Evolutionary conservation across 768 basidiomycete genomes (phyloP).

Genomic region (Bullera alba): DNA sequence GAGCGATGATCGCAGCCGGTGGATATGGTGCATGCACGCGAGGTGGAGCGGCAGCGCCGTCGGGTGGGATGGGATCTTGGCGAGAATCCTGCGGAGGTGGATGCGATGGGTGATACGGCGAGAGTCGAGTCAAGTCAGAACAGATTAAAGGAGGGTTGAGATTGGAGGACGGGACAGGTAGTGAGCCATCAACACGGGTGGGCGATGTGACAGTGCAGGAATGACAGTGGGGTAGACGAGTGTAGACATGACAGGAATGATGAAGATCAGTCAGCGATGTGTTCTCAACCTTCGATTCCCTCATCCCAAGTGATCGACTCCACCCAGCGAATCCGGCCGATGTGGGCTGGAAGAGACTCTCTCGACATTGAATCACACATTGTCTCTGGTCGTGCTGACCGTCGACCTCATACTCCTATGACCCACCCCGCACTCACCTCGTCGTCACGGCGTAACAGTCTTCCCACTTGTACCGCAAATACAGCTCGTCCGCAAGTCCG

Average conservation of each 20-base stretch:
- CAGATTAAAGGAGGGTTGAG: not conserved
- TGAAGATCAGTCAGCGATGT: too few species aligned
- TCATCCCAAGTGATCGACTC: too few species aligned
- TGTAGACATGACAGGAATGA: too few species aligned
- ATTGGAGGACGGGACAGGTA: not conserved
- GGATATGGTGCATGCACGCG: slow-evolving; percentile 95
- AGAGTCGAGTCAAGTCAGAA: too few species aligned
- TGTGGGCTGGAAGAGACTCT: too few species aligned
- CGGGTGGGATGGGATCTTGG: slow-evolving; percentile 74
- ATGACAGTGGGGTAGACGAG: too few species aligned
- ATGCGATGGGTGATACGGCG: too few species aligned
- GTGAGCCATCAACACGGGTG: not conserved
- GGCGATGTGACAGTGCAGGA: too few species aligned
- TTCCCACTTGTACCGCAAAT: slow-evolving; percentile 80
- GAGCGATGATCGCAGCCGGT: slow-evolving; percentile 80
- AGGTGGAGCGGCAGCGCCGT: slow-evolving; percentile 89
- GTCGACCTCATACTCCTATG: not conserved
- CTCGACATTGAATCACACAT: too few species aligned
- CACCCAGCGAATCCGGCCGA: too few species aligned
- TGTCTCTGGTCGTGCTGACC: not conserved
- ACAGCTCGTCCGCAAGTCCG: slow-evolving; percentile 83
- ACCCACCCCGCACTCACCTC: slow-evolving; percentile 53
- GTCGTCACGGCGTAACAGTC: slow-evolving; percentile 87
- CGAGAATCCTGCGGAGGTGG: slow-evolving; percentile 67
- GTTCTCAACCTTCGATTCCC: too few species aligned